These are phyloP conservation scores for Pleurotus giganteus DNA, from an alignment of 768 basidiomycete species.

Conservation along the genomic window DNA sequence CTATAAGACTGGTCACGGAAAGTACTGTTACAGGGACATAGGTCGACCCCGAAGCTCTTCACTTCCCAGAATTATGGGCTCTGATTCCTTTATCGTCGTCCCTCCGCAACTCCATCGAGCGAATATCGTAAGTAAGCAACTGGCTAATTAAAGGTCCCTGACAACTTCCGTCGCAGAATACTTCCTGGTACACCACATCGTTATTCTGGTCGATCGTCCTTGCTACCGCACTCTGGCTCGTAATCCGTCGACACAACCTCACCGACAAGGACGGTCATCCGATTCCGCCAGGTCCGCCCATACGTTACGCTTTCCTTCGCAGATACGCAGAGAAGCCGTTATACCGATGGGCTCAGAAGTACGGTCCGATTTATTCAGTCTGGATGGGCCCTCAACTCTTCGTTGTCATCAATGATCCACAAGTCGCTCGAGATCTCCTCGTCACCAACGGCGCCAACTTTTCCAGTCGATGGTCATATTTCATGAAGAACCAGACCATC, in stretches of 20 bases:
- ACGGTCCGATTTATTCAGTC: conserved; percentile 22
- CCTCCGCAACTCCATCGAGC: no score
- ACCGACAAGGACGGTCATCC: conserved; percentile 10
- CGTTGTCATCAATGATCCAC: conserved; percentile 23
- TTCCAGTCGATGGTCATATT: conserved; percentile 22
- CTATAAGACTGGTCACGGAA: no score
- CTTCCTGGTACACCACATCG: no score
- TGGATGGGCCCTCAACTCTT: conserved; percentile 25
- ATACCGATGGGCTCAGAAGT: conserved; percentile 20
- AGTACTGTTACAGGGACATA: no score
- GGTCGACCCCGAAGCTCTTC: no score
- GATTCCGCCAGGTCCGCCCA: conserved; percentile 19
- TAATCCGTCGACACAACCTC: not conserved
- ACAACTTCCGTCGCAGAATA: no score
- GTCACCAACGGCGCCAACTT: conserved; percentile 23
- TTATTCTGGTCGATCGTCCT: no score
- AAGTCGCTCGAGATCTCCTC: conserved; percentile 21
- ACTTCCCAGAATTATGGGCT: no score
- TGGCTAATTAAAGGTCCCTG: no score
- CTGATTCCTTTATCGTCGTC: no score
- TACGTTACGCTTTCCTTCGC: conserved; percentile 21
- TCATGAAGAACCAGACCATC: conserved; percentile 25
- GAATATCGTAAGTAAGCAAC: no score
- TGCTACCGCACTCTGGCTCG: no score
- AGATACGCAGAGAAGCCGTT: conserved; percentile 20